Evolutionary conservation across 805 yeast species (phyloP).

Genomic region (Scheffersomyces lignosus): DNA sequence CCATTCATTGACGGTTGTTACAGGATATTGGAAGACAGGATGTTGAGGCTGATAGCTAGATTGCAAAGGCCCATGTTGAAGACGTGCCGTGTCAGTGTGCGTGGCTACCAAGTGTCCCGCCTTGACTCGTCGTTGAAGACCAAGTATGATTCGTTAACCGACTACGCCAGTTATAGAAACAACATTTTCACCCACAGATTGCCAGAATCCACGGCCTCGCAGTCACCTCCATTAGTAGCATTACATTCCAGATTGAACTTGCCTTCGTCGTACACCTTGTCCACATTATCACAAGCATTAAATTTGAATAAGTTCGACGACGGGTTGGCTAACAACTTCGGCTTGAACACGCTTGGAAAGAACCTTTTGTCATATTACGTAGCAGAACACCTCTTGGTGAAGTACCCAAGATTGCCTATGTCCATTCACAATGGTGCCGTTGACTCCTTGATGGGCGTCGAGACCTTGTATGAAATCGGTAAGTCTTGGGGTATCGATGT

Average conservation of each 20-base stretch:
- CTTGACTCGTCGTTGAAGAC: slow-evolving; percentile 27
- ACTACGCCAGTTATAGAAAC: slow-evolving; percentile 42
- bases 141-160: slow-evolving; percentile 30
- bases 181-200: slow-evolving; percentile 44
- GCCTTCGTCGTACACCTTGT: slow-evolving; percentile 53
- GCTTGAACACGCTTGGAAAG: slow-evolving; percentile 81
- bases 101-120: slow-evolving; percentile 21
- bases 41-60: slow-evolving; percentile 9
- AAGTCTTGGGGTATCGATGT: slow-evolving; percentile 86
- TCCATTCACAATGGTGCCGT: slow-evolving; percentile 73
- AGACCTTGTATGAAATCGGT: slow-evolving; percentile 66
- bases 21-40: no score
- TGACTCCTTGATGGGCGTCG: slow-evolving; percentile 70
- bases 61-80: slow-evolving; percentile 1
- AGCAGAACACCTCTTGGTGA: slow-evolving; percentile 67
- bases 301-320: slow-evolving; percentile 51
- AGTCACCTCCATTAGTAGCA: slow-evolving; percentile 73
- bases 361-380: slow-evolving; percentile 73
- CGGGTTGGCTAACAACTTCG: slow-evolving; percentile 68
- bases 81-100: background rate
- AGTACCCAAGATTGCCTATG: slow-evolving; percentile 89
- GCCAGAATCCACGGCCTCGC: slow-evolving; percentile 47
- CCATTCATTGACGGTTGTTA: no score
- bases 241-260: slow-evolving; percentile 75
- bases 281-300: slow-evolving; percentile 79